Evolutionary conservation across 441 rosid genomes (phyloP), one percentile per base, ranked within the genome.

Genomic region (Dalechampia spathulata): DNA sequence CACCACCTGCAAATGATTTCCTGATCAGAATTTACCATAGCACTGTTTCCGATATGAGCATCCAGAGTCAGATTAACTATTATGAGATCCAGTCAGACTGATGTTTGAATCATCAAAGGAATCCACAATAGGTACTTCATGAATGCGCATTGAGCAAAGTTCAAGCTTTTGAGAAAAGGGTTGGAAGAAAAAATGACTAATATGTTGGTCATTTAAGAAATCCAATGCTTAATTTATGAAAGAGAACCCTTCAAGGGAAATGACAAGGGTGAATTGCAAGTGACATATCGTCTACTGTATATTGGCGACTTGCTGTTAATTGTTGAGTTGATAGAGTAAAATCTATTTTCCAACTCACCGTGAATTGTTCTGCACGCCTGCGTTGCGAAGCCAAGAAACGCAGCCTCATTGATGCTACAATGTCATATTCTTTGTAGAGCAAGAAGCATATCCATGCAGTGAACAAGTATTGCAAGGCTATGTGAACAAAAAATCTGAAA

Each of bases 401-500:
- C 58, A 90, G 68, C 80, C 99, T 84, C 96, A 93, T 83, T 26
- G 71, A 67, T 41, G 97, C 91, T 13, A 93, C 74, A 65, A 63
- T 71, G 54, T 69, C 85, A 67, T 90, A 93, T 61, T 93, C 97
- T 75, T 82, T 82, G 82, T 90, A 93, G 16, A 93, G 99, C 85
- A 93, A 65, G 80, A 65, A 81, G 75, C 97, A 93, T 30, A 72
- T 82, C 95, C 96, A 93, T 16, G 78, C 5, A 15, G 96, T 90
- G 78, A 93, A 87, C 63, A 84, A 54, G 70, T 84, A 94, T 73
- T 87, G 79, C 73, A 94, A 76, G 45, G 75, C 95, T 55, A 94
- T 82, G 70, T 94, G 99, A 61, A 83, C 75, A 78, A 94, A 90
- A 69, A 94, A 94, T 80, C 99, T 94, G 90, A 59, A 68, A 69